Conservation (phyloP, 192 early-diverging fungal species). For the Backusella parvicylindrica region DNA sequence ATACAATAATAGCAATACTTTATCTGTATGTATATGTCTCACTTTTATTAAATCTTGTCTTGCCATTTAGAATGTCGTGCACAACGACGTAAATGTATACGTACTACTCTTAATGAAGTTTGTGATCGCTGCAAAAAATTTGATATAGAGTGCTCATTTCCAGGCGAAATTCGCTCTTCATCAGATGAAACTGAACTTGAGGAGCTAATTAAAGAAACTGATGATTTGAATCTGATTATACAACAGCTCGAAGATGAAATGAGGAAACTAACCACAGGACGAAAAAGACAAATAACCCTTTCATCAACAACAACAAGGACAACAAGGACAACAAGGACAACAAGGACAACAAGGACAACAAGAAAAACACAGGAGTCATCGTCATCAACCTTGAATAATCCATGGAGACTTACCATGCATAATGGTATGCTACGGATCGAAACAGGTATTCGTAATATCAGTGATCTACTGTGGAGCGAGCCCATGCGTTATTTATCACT, state of each 20-base stretch:
- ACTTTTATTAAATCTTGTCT: neutral
- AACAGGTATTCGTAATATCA: neutral
- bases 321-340: too few relatives aligned
- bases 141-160: neutral
- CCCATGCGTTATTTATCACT: neutral
- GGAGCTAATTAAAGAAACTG: neutral
- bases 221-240: neutral
- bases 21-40: neutral
- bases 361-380: neutral
- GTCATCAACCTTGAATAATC: neutral
- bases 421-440: neutral
- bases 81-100: neutral
- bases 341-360: too few relatives aligned
- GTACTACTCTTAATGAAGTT: neutral
- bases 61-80: neutral
- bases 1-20: neutral
- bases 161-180: neutral
- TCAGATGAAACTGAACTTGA: neutral
- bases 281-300: neutral
- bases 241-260: neutral
- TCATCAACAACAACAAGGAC: neutral
- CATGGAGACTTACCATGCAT: neutral
- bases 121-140: neutral
- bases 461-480: neutral
- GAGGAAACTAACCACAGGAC: neutral